These are phyloP conservation scores for Excoecaria agallocha DNA, from an alignment of 345 rosid species.

Conservation along the genomic window DNA sequence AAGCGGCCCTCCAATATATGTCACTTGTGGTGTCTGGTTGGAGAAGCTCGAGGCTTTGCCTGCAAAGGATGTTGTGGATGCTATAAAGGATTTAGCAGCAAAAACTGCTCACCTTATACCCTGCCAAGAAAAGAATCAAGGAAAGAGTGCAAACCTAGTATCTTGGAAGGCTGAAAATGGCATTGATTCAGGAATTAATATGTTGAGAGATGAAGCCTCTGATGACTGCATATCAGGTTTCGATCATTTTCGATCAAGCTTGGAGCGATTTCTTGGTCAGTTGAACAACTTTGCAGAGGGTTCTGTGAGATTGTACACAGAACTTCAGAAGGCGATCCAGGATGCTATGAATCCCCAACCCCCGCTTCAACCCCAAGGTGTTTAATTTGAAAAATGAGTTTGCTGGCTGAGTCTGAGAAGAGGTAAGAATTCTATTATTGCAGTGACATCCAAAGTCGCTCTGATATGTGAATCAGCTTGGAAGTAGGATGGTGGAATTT, in stretches of 20 bases:
- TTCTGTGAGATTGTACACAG: slow-evolving; percentile 52
- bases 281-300: slow-evolving; percentile 49
- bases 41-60: slow-evolving; percentile 51
- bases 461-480: background rate
- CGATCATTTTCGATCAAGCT: slow-evolving; percentile 51
- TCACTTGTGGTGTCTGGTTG: slow-evolving; percentile 68
- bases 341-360: slow-evolving; percentile 40
- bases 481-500: slow-evolving; percentile 23
- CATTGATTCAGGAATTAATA: slow-evolving; percentile 34
- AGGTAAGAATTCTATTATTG: slow-evolving; percentile 2
- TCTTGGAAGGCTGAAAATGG: slow-evolving; percentile 36
- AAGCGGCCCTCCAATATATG: slow-evolving; percentile 72
- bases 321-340: slow-evolving; percentile 44
- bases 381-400: background rate
- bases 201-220: slow-evolving; percentile 45
- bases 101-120: slow-evolving; percentile 66
- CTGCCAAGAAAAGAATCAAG: slow-evolving; percentile 64
- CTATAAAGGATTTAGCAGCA: slow-evolving; percentile 59
- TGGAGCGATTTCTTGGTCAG: slow-evolving; percentile 54
- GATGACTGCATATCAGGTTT: slow-evolving; percentile 55
- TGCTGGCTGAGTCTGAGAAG: background rate
- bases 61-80: slow-evolving; percentile 56
- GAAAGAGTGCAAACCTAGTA: slow-evolving; percentile 33
- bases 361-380: slow-evolving; percentile 18
- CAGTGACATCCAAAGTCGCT: background rate